Percentiles rank a stretch among this genome's conserved stretches.
Conservation (phyloP, 2,329 filamentous ascomycete species). For the Westerdykella sp. region DNA sequence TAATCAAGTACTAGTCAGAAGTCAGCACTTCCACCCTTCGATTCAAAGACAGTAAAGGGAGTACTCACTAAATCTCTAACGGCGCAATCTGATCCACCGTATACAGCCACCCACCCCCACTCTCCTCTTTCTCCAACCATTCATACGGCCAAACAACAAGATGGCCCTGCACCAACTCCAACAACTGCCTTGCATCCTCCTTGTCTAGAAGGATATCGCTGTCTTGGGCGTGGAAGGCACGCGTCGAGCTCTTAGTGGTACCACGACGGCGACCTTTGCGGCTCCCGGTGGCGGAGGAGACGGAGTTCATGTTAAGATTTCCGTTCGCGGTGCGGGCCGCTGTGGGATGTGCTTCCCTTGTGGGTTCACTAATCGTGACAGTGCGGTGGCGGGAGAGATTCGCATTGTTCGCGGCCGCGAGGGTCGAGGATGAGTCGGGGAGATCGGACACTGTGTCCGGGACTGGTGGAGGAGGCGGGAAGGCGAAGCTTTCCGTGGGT, state of each 20-base stretch:
- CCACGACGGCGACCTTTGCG: slow-evolving; percentile 60
- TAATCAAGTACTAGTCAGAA: no score
- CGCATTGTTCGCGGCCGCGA: slow-evolving; percentile 8
- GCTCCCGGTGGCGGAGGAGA: slow-evolving; percentile 35
- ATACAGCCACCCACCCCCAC: slow-evolving; percentile 92
- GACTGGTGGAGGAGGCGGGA: slow-evolving; percentile 31
- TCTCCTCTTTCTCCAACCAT: slow-evolving; percentile 78
- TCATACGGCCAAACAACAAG: slow-evolving; percentile 92
- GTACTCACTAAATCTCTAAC: slow-evolving; percentile 75
- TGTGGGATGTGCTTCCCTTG: slow-evolving; percentile 4
- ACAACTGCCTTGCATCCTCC: slow-evolving; percentile 72
- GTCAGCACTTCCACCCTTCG: no score
- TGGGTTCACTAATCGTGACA: slow-evolving; percentile 33
- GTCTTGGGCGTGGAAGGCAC: slow-evolving; percentile 59
- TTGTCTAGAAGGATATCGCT: slow-evolving; percentile 61
- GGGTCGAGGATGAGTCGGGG: slow-evolving; percentile 2
- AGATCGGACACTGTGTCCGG: slow-evolving; percentile 14
- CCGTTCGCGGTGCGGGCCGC: no score
- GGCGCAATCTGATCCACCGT: slow-evolving; percentile 94
- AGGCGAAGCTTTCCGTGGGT: slow-evolving; percentile 21
- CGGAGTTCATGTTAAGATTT: slow-evolving; percentile 5
- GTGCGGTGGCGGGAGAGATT: slow-evolving; percentile 23
- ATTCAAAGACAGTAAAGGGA: neutral
- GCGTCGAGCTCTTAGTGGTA: slow-evolving; percentile 62
- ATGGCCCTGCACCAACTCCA: slow-evolving; percentile 78